Base-by-base conservation (phyloP, 2,329 filamentous ascomycete genomes). In the Penicillium sp. region DNA sequence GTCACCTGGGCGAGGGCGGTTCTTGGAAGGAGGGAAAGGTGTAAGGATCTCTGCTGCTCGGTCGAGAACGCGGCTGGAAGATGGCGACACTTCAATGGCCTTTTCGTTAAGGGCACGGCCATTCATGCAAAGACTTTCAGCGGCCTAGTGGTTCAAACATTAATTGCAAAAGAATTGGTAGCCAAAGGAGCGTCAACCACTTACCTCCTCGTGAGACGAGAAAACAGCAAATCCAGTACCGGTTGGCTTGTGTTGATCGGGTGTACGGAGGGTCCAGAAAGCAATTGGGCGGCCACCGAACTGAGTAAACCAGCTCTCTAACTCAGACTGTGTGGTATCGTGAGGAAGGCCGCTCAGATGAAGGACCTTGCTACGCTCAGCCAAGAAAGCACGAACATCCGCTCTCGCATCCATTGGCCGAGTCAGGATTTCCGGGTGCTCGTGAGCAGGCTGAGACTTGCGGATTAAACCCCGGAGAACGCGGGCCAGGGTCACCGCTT, bases 231-330 rank as follows among this genome's bases (percentile, higher is more conserved):
- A 99, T 58, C 95, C 95, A 58, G 94, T 96, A 48, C 95, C 95
- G 9, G 95, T 99, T n/a, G 95, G 95, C 84, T 99, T 99, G 81
- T 98, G 95, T 81, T 98, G 95, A 79, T 99, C 95, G 3, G 95
- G 95, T 15, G 95, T 99, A 65, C 94, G 91, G 55, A 99, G 86
- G 19, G 95, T 99, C 95, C 95, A 99, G 82, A 99, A 99, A 21
- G 95, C 95, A 81, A 99, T 99, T 31, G 95, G 95, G 48, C 95
- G 91, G 54, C 95, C 95, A 67, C 95, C 95, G 75, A 97, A 99
- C 79, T 99, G 95, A 31, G 95, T 99, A 76, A 98, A 99, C 95
- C 95, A 99, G 81, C 93, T 97, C 82, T 99, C 95, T 26, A 99
- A 86, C 82, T 99, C 95, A 3, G 94, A 98, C 81, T 99, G 95